These are phyloP conservation scores for Glebionis coronaria DNA, from an alignment of 129 eudicot species.

Conservation along the genomic window DNA sequence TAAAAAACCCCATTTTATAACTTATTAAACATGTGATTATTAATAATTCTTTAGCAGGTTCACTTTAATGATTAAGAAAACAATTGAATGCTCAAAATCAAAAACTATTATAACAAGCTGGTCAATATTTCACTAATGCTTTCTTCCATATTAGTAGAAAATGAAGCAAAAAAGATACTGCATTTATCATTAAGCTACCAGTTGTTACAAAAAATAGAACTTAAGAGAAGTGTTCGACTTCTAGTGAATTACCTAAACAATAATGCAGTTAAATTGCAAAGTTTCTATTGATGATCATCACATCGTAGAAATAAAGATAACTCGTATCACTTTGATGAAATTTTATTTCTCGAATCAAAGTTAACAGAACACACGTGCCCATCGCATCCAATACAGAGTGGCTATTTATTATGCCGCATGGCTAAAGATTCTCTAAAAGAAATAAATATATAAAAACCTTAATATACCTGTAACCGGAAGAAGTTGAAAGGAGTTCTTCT, in stretches of 20 bases:
- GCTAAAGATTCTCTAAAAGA: slow-evolving; percentile 1
- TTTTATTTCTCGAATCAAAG: neutral
- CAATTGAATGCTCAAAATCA: slow-evolving; percentile 9
- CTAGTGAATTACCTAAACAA: slow-evolving; percentile 3
- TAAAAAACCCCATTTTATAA: neutral
- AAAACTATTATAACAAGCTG: neutral
- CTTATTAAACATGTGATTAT: neutral
- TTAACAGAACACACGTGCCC: slow-evolving; percentile 3
- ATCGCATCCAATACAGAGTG: neutral
- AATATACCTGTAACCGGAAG: slow-evolving; percentile 73
- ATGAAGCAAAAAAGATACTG: neutral
- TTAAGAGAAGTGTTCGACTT: neutral
- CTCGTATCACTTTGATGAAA: neutral
- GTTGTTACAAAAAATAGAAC: neutral
- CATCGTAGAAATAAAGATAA: slow-evolving; percentile 4
- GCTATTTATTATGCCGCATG: slow-evolving; percentile 2
- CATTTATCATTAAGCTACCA: neutral
- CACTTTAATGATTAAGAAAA: slow-evolving; percentile 10
- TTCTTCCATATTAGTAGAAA: neutral
- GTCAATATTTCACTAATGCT: neutral
- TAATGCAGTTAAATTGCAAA: neutral
- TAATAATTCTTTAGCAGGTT: slow-evolving; percentile 10
- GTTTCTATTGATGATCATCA: neutral
- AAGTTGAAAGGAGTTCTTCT: slow-evolving; percentile 69
- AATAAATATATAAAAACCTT: neutral